Base-by-base conservation (phyloP, 169 alveolate genomes). In the Plasmodium malariae region DNA sequence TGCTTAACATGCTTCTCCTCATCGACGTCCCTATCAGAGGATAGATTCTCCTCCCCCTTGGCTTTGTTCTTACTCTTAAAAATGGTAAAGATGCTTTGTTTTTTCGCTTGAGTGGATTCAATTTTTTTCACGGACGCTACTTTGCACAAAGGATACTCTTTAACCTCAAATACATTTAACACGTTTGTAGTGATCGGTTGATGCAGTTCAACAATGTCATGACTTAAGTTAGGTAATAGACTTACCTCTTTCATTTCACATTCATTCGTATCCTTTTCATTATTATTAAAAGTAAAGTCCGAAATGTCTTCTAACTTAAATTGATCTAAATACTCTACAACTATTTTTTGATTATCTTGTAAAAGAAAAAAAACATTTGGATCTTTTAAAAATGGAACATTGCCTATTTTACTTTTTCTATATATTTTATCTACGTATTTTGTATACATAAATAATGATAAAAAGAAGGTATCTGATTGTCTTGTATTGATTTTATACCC, bases 401-500 rank as follows among this genome's bases (percentile, higher is more conserved):
- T 86, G 1, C 86, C 86, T 70, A 86, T 24, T 70, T 86, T 86
- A 86, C 92, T 86, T 26, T 86, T 86, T 19, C 92, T 26, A 57
- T 86, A 86, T 28, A 86, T 86, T 57, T 86, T 86, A 62, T 86
- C 92, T 28, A 69, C 73, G 30, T 86, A 86, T 86, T 86, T 86
- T 14, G 87, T 26, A 59, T 86, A 86, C 37, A 86, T 86, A 59
- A 86, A 86, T 7, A 86, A 34, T 4, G 92, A 86, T 9, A 86
- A 34, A 45, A 86, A 86, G 70, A 69, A 86, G 0, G 87, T 69
- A 57, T 69, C 74, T 1, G 92, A 86, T 6, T 69, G 76, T 63
- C 92, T 59, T 48, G 92, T 86, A 63, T 86, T 86, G 14, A 86
- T 69, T 70, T 70, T 86, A 72, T 86, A 86, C 3, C 92, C 92